phyloP scores from a whole-genome alignment of 352 stramenopile genomes.

The Pythium apleroticum region DNA sequence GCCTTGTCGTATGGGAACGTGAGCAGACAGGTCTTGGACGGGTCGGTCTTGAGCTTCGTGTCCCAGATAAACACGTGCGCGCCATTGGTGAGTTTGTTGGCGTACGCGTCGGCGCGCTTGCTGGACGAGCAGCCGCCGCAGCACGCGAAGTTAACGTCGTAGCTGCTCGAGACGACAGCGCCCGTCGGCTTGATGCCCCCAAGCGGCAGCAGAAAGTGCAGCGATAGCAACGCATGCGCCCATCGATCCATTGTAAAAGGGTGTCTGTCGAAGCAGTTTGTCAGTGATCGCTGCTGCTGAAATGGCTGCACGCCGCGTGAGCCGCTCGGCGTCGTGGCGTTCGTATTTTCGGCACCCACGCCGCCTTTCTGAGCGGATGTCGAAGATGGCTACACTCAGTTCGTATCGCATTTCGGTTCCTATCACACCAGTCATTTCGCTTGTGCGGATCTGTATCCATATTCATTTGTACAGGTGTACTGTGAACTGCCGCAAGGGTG shows the following conservation, averaged over 20 bases:
- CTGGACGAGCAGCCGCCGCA: constrained; percentile 68
- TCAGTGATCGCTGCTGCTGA: neutral
- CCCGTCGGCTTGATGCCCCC: neutral
- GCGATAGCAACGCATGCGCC: neutral
- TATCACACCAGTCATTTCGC: no score
- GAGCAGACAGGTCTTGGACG: constrained; percentile 36
- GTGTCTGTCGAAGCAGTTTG: neutral
- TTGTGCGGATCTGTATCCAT: no score
- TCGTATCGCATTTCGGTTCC: neutral
- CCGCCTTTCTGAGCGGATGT: neutral
- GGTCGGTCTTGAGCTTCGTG: constrained; percentile 54
- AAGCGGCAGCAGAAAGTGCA: neutral
- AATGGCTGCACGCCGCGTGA: no score
- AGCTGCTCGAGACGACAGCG: constrained; percentile 15
- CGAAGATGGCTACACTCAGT: constrained; percentile 1
- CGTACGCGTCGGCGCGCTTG: constrained; percentile 48
- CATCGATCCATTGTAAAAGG: neutral
- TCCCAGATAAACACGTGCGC: constrained; percentile 72
- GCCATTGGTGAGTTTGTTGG: constrained; percentile 46
- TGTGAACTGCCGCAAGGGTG: no score
- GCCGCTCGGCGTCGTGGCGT: no score
- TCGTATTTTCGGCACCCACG: constrained; percentile 2
- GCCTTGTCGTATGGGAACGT: constrained; percentile 68
- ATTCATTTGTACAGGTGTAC: no score
- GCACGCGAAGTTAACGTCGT: constrained; percentile 61